These are phyloP conservation scores for Pulicaria dysenterica DNA, from an alignment of 129 eudicot species.

Conservation along the genomic window DNA sequence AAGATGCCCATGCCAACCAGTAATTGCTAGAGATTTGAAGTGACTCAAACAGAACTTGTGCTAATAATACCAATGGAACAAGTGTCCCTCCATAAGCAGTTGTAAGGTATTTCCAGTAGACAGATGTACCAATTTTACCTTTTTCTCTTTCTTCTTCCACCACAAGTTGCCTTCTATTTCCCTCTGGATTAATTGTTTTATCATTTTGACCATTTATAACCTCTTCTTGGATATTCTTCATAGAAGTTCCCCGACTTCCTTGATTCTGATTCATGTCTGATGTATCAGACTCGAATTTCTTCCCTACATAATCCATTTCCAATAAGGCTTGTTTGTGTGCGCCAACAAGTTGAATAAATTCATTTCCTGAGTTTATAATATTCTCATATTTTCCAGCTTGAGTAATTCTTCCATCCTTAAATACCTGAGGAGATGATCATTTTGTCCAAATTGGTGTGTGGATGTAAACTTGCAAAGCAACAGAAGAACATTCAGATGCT, in stretches of 20 bases:
- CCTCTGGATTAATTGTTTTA: conserved; percentile 30
- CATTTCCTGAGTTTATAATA: conserved; percentile 57
- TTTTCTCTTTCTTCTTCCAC: conserved; percentile 86
- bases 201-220: conserved; percentile 28
- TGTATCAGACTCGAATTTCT: conserved; percentile 1
- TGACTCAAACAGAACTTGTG: conserved; percentile 56
- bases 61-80: conserved; percentile 59
- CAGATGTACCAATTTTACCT: conserved; percentile 66
- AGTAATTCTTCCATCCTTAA: conserved; percentile 69
- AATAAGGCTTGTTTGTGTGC: conserved; percentile 77
- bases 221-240: conserved; percentile 14
- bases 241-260: neutral
- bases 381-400: conserved; percentile 84
- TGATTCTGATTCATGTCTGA: conserved; percentile 7
- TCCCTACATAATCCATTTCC: conserved; percentile 45
- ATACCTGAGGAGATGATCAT: conserved; percentile 47
- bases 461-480: neutral
- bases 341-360: conserved; percentile 77
- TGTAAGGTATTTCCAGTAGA: conserved; percentile 81
- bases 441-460: neutral
- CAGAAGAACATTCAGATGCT: conserved; percentile 5
- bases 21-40: conserved; percentile 79
- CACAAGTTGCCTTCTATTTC: conserved; percentile 63
- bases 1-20: conserved; percentile 95
- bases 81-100: conserved; percentile 89